Evolutionary conservation across 2,329 filamentous ascomycete genomes (phyloP).

Genomic region (Phaeoacremonium minimum): DNA sequence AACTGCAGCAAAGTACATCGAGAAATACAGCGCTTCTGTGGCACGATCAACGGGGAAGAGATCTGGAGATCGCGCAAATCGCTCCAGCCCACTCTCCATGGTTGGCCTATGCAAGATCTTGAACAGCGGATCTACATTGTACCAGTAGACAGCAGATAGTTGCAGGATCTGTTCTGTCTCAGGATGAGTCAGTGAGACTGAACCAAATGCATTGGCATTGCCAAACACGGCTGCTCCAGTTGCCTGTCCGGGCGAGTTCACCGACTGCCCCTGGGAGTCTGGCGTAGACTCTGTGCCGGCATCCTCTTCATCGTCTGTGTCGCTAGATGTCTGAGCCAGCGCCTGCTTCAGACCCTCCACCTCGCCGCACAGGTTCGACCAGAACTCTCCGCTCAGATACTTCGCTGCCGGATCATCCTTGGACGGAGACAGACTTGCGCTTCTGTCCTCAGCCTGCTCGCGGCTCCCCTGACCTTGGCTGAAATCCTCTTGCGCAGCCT

Average conservation of each 20-base stretch:
- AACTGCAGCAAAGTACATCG: constrained; percentile 36
- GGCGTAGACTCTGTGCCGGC: constrained; percentile 24
- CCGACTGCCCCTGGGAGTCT: constrained; percentile 13
- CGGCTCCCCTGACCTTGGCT: background rate
- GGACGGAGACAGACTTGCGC: too few species aligned
- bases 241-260: constrained; percentile 1
- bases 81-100: constrained; percentile 19
- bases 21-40: constrained; percentile 32
- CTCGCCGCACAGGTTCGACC: constrained; percentile 36
- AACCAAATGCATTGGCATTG: background rate
- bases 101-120: constrained; percentile 41
- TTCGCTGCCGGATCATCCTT: constrained; percentile 13
- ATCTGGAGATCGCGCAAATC: constrained; percentile 16
- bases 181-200: constrained; percentile 23
- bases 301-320: constrained; percentile 26
- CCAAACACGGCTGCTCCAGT: constrained; percentile 6
- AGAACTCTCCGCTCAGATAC: constrained; percentile 38
- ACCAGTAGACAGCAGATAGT: constrained; percentile 29
- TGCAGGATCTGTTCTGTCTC: constrained; percentile 28
- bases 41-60: constrained; percentile 13
- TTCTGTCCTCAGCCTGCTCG: too few species aligned
- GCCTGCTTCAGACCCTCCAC: constrained; percentile 39
- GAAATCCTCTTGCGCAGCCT: background rate
- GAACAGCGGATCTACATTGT: constrained; percentile 36
- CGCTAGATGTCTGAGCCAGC: constrained; percentile 36